Conservation (phyloP, 495 filamentous ascomycete genomes). For the Schizothecium vesticola region DNA sequence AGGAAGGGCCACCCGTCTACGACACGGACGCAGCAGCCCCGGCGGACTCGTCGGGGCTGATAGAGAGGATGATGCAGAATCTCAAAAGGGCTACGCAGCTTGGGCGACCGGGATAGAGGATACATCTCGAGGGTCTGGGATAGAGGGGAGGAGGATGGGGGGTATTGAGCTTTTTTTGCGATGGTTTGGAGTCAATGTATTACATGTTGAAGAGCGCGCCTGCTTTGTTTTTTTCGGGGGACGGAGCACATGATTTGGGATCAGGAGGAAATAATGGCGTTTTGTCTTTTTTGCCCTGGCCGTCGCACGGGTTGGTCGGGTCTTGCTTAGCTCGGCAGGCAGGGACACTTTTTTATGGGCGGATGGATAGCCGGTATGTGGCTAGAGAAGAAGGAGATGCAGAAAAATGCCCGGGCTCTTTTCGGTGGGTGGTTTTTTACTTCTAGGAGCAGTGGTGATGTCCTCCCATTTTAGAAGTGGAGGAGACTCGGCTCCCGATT, state of each 20-base stretch:
- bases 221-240: background rate
- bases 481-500: background rate
- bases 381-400: background rate
- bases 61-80: slow-evolving; percentile 46
- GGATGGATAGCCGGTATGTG: background rate
- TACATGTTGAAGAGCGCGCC: background rate
- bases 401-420: background rate
- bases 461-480: background rate
- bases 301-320: background rate
- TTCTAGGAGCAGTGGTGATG: background rate
- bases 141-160: background rate
- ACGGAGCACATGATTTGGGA: background rate
- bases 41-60: slow-evolving; percentile 41
- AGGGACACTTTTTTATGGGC: background rate
- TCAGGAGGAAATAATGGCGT: slow-evolving; percentile 3
- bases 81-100: slow-evolving; percentile 29
- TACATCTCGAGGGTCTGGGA: background rate
- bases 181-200: slow-evolving; percentile 1
- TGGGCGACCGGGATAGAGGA: slow-evolving; percentile 1
- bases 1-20: background rate
- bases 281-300: background rate
- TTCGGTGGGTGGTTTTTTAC: background rate
- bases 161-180: background rate
- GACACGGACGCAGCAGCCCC: slow-evolving; percentile 18
- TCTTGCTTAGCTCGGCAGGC: background rate